Conservation (phyloP, 768 basidiomycete genomes). For the Podaxis mareebaensis region DNA sequence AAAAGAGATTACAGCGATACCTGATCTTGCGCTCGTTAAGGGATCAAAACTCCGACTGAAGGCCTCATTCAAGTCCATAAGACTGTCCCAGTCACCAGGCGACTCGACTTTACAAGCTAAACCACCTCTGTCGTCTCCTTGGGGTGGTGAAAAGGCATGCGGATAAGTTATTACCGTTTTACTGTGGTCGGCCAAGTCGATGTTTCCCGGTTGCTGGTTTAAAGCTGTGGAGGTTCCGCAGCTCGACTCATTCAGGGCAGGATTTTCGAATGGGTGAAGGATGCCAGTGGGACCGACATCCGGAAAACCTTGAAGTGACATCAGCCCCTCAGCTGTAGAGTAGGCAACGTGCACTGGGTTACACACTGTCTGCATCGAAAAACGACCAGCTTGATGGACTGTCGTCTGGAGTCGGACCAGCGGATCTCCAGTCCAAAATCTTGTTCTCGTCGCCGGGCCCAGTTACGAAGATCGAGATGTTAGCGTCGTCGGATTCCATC, state of each 20-base stretch:
- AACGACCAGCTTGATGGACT: not conserved
- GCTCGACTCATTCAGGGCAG: not conserved
- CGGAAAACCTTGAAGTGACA: not conserved
- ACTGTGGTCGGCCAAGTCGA: not conserved
- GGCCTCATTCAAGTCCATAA: not conserved
- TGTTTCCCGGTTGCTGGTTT: not conserved
- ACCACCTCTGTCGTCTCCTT: not conserved
- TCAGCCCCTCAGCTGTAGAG: not conserved
- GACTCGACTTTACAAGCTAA: not conserved
- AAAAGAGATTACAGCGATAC: not conserved
- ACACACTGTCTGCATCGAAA: not conserved
- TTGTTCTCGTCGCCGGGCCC: not conserved
- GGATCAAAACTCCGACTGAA: not conserved
- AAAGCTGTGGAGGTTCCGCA: conserved; percentile 1
- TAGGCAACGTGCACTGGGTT: not conserved
- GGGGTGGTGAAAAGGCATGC: not conserved
- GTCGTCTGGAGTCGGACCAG: not conserved
- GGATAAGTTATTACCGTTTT: not conserved
- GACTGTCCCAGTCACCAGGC: not conserved
- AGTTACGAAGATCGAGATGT: not conserved
- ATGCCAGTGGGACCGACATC: not conserved
- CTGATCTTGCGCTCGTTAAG: not conserved
- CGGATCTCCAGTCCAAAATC: not conserved
- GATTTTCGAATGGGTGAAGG: not conserved
- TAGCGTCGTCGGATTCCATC: conserved; percentile 4